Percentiles rank a stretch among this genome's conserved stretches.
Evolutionary conservation across 1,284 basidiomycete genomes (phyloP).

Genomic region (Moesziomyces sp.): DNA sequence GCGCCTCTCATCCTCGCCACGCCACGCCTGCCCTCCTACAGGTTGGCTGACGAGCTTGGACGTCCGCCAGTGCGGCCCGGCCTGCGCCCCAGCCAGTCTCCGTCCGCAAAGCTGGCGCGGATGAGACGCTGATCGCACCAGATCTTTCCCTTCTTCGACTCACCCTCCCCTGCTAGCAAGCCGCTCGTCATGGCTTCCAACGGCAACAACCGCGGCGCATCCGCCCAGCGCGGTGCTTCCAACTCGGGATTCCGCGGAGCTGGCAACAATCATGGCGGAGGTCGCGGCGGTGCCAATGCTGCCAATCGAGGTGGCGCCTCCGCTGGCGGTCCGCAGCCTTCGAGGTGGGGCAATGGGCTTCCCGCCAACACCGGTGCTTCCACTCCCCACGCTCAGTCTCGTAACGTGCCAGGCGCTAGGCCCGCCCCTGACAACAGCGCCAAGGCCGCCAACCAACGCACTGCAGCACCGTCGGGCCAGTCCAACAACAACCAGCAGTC

Average conservation of each 20-base stretch:
- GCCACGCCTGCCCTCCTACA: too few species aligned
- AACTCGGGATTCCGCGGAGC: slow-evolving; percentile 23
- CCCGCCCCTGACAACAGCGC: slow-evolving; percentile 2
- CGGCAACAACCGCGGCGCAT: slow-evolving; percentile 22
- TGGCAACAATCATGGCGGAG: slow-evolving; percentile 19
- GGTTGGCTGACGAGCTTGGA: too few species aligned
- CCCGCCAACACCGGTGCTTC: slow-evolving; percentile 22
- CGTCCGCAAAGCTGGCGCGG: background rate
- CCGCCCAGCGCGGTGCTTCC: slow-evolving; percentile 21
- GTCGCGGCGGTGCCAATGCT: slow-evolving; percentile 26
- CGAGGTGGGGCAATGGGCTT: slow-evolving; percentile 38
- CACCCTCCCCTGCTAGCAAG: background rate
- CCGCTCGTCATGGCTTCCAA: slow-evolving; percentile 38
- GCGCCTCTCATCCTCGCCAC: too few species aligned
- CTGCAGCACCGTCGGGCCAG: slow-evolving; percentile 2
- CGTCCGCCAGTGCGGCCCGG: too few species aligned
- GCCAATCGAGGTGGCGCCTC: slow-evolving; percentile 20
- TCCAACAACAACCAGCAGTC: slow-evolving; percentile 19
- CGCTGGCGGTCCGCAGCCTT: slow-evolving; percentile 26
- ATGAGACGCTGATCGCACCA: slow-evolving; percentile 3
- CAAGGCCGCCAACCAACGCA: slow-evolving; percentile 23
- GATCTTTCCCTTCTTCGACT: background rate
- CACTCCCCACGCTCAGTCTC: slow-evolving; percentile 10
- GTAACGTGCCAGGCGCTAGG: slow-evolving; percentile 14
- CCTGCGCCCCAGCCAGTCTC: too few species aligned